Evolutionary conservation across 176 grass and related monocot genomes (phyloP).

Genomic region (Phoenix dactylifera): DNA sequence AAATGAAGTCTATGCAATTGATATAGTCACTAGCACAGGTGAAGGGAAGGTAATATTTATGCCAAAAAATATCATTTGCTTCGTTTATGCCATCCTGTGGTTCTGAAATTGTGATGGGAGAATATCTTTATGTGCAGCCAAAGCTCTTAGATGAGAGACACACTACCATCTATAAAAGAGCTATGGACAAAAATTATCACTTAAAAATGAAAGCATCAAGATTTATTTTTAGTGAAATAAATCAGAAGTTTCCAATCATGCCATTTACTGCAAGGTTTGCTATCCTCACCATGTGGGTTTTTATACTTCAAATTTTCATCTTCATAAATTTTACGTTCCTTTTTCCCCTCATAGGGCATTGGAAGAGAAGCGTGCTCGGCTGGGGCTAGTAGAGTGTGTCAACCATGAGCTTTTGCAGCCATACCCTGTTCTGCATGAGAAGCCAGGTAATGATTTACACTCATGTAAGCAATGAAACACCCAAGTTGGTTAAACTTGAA

Average conservation of each 20-base stretch:
- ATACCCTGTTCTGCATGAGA: slow-evolving; percentile 96
- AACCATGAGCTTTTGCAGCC: slow-evolving; percentile 98
- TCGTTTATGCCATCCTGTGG: background rate
- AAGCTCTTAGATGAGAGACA: slow-evolving; percentile 97
- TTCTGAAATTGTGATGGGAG: slow-evolving; percentile 3
- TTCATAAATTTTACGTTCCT: background rate
- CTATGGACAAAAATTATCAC: slow-evolving; percentile 95
- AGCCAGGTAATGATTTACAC: slow-evolving; percentile 47
- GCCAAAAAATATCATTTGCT: slow-evolving; percentile 3
- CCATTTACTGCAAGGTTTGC: slow-evolving; percentile 84
- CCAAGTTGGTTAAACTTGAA: too few species aligned
- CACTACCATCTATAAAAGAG: slow-evolving; percentile 99
- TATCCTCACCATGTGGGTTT: background rate
- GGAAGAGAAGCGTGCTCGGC: slow-evolving; percentile 89
- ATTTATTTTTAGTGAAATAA: slow-evolving; percentile 99
- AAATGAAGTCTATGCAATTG: slow-evolving; percentile 98
- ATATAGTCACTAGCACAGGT: slow-evolving; percentile 90
- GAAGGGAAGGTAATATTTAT: slow-evolving; percentile 68
- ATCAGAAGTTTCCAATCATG: slow-evolving; percentile 98
- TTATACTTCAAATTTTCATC: background rate
- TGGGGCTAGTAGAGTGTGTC: slow-evolving; percentile 94
- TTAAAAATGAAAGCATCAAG: slow-evolving; percentile 98
- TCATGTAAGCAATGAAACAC: too few species aligned
- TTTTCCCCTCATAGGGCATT: slow-evolving; percentile 45
- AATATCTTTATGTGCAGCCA: slow-evolving; percentile 34